Evolutionary conservation across 1,284 basidiomycete genomes (phyloP).

Genomic region (Kwoniella shivajii): DNA sequence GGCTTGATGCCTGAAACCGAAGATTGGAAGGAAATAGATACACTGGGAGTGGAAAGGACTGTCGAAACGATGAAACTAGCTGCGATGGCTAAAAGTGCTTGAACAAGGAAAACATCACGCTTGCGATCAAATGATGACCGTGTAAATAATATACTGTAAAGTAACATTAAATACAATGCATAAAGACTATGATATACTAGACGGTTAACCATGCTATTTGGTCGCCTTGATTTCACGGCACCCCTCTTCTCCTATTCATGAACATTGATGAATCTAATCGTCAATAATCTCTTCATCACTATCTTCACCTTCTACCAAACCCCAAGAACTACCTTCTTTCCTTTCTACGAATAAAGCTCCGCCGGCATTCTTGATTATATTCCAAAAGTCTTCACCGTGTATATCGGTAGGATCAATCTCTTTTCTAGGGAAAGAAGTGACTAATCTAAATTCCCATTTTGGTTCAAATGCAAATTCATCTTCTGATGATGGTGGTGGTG

Average conservation of each 20-base stretch:
- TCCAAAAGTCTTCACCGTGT: conserved; percentile 44
- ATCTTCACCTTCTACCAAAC: conserved; percentile 24
- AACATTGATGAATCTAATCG: conserved; percentile 8
- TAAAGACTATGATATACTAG: too few relatives aligned
- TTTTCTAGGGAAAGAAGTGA: conserved; percentile 48
- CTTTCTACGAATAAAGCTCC: conserved; percentile 52
- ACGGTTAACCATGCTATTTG: too few relatives aligned
- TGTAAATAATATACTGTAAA: too few relatives aligned
- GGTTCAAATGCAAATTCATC: conserved; percentile 1
- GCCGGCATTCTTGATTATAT: conserved; percentile 42
- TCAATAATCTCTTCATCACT: conserved; percentile 19
- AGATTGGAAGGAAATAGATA: conserved; percentile 27
- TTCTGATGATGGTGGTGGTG: conserved; percentile 39
- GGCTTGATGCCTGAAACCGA: conserved; percentile 2
- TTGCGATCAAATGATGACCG: background rate
- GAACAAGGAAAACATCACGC: background rate
- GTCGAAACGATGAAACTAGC: conserved; percentile 21
- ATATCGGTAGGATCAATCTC: conserved; percentile 34
- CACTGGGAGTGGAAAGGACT: conserved; percentile 25
- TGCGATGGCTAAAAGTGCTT: conserved; percentile 3
- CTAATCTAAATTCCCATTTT: conserved; percentile 31
- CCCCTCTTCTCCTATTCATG: too few relatives aligned
- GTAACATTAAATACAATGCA: too few relatives aligned
- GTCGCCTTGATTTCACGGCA: background rate
- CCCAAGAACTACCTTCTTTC: conserved; percentile 37